A percentile compares a stretch with the other conserved stretches of the same genome.
Evolutionary conservation across 257 asterid species (phyloP).

Genomic region (Fraxinus cuspidata): DNA sequence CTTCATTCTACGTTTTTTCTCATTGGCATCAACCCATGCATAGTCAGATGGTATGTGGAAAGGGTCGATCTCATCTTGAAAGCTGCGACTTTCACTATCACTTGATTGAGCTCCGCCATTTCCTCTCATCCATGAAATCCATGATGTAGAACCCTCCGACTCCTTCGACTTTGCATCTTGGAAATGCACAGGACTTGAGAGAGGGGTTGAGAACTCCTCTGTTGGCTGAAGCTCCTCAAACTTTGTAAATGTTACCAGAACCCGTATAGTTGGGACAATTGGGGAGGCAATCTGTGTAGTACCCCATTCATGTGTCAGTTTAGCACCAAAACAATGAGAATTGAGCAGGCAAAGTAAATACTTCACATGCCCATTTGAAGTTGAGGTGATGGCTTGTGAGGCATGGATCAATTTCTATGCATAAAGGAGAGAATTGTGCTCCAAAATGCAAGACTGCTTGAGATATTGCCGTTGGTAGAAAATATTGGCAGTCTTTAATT

Average conservation of each 20-base stretch:
- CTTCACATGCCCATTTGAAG: not conserved
- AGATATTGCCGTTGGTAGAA: not conserved
- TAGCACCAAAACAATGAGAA: slow-evolving; percentile 8
- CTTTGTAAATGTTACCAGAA: slow-evolving; percentile 89
- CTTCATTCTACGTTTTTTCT: slow-evolving; percentile 92
- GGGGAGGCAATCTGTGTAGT: slow-evolving; percentile 83
- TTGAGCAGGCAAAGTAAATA: not conserved
- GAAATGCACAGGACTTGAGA: slow-evolving; percentile 89
- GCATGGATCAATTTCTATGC: not conserved
- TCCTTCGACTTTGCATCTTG: slow-evolving; percentile 82
- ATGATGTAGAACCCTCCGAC: slow-evolving; percentile 71
- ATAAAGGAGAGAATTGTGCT: not conserved
- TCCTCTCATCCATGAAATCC: slow-evolving; percentile 99
- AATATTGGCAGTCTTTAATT: not conserved
- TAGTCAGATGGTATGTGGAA: slow-evolving; percentile 91
- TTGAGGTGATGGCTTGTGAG: not conserved
- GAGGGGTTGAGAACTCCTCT: slow-evolving; percentile 96
- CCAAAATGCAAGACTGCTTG: not conserved
- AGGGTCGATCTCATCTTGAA: slow-evolving; percentile 85
- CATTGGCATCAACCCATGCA: slow-evolving; percentile 92
- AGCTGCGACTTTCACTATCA: slow-evolving; percentile 77
- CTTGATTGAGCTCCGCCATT: slow-evolving; percentile 78
- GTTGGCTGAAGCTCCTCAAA: slow-evolving; percentile 93
- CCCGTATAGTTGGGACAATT: slow-evolving; percentile 93
- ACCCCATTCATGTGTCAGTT: slow-evolving; percentile 23